phyloP scores from a whole-genome alignment of 2,329 filamentous ascomycete genomes.

The Diaporthe citri region DNA sequence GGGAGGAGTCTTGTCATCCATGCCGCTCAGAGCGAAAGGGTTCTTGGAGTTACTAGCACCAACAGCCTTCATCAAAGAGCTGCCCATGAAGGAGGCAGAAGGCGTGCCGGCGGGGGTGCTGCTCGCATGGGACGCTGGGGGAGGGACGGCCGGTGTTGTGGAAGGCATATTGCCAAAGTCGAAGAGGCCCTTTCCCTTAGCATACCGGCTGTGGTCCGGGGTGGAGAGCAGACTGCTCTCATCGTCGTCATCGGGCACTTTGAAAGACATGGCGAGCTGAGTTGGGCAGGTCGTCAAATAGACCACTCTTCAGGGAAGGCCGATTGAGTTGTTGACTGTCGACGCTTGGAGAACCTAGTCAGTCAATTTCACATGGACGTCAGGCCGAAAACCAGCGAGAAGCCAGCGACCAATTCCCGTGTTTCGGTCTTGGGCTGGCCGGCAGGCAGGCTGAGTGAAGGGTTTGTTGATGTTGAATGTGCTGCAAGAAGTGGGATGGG shows the following conservation, averaged over 20 bases:
- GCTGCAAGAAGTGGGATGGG: constrained; percentile 17
- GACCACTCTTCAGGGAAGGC: background rate
- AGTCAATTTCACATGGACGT: background rate
- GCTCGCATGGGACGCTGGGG: constrained; percentile 64
- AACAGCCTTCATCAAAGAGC: constrained; percentile 61
- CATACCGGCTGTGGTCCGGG: constrained; percentile 56
- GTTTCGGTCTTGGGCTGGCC: background rate
- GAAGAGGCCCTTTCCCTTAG: constrained; percentile 53
- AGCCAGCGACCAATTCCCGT: background rate
- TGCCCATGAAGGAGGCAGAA: constrained; percentile 66
- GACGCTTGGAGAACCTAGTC: background rate
- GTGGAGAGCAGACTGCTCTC: constrained; percentile 59
- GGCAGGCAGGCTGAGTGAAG: background rate
- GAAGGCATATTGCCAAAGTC: constrained; percentile 60
- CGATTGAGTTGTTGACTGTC: background rate
- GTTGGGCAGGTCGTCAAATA: constrained; percentile 4
- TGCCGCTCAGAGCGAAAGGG: constrained; percentile 36
- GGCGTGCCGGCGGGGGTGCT: constrained; percentile 70
- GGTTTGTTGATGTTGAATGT: constrained; percentile 1
- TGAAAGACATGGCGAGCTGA: constrained; percentile 44
- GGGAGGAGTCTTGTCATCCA: constrained; percentile 34
- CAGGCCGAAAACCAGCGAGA: background rate
- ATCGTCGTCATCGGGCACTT: constrained; percentile 56
- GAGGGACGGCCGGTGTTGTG: constrained; percentile 66
- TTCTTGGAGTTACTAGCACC: constrained; percentile 40